phyloP scores from a whole-genome alignment of 345 rosid genomes.

The Linum lewisii region DNA sequence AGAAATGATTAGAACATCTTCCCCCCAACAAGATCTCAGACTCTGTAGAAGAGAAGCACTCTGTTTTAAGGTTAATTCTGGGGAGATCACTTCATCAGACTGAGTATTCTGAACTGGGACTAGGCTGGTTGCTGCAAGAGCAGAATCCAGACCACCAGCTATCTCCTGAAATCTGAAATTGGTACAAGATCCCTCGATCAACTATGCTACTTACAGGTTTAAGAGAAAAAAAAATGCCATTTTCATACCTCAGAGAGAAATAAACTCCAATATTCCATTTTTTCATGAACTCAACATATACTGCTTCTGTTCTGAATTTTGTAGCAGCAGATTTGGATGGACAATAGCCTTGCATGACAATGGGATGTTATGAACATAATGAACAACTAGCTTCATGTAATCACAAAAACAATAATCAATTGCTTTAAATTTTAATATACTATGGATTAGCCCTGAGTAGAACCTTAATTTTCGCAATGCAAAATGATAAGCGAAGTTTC shows the following conservation, averaged over 20 bases:
- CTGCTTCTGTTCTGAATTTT: slow-evolving; percentile 68
- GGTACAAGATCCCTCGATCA: slow-evolving; percentile 5
- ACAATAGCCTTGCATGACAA: slow-evolving; percentile 85
- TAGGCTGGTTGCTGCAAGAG: slow-evolving; percentile 54
- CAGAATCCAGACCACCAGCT: slow-evolving; percentile 86
- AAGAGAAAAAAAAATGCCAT: neutral
- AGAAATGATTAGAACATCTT: slow-evolving; percentile 81
- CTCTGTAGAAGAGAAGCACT: slow-evolving; percentile 72
- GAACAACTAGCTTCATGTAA: slow-evolving; percentile 13
- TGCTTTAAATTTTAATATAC: slow-evolving; percentile 2
- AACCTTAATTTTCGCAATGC: neutral
- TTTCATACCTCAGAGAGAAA: slow-evolving; percentile 75
- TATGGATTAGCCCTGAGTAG: neutral
- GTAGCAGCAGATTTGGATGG: slow-evolving; percentile 91
- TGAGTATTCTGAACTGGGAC: slow-evolving; percentile 45
- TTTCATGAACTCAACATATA: slow-evolving; percentile 75
- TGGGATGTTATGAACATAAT: slow-evolving; percentile 23
- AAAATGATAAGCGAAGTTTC: too few species aligned
- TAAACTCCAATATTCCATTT: slow-evolving; percentile 97
- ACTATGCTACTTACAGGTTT: neutral
- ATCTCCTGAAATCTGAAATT: slow-evolving; percentile 87
- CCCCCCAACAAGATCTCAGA: slow-evolving; percentile 86
- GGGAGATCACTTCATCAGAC: slow-evolving; percentile 31
- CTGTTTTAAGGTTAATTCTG: slow-evolving; percentile 54
- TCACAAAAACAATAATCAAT: neutral